Evolutionary conservation across 495 filamentous ascomycete species (phyloP).

Genomic region (Neurospora sp.): DNA sequence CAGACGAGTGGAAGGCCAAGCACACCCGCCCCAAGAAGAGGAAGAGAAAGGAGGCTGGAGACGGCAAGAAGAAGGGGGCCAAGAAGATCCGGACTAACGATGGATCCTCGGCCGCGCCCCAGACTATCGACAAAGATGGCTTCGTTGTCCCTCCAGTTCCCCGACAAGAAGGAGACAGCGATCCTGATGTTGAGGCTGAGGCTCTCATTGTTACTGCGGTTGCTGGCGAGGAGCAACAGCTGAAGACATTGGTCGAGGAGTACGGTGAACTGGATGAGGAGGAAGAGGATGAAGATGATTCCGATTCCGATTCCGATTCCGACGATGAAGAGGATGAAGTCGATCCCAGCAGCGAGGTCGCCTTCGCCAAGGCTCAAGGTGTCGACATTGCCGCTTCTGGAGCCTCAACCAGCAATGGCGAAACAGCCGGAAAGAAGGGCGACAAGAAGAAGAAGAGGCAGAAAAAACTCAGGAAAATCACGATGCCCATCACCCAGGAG

Average conservation of each 20-base stretch:
- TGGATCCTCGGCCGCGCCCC: slow-evolving; percentile 12
- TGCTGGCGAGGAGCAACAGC: slow-evolving; percentile 5
- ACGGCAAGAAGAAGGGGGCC: slow-evolving; percentile 17
- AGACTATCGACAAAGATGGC: slow-evolving; percentile 18
- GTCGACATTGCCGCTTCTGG: slow-evolving; percentile 10
- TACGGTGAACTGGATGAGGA: slow-evolving; percentile 23
- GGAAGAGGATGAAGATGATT: slow-evolving; percentile 23
- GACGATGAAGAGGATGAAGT: slow-evolving; percentile 1
- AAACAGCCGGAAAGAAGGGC: background rate
- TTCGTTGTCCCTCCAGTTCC: slow-evolving; percentile 17
- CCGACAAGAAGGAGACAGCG: slow-evolving; percentile 4
- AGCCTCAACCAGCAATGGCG: background rate
- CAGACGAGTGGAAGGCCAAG: slow-evolving; percentile 39
- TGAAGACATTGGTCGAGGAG: slow-evolving; percentile 22
- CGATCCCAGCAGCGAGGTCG: slow-evolving; percentile 23
- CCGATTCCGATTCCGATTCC: background rate
- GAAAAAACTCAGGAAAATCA: slow-evolving; percentile 9
- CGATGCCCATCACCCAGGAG: slow-evolving; percentile 29
- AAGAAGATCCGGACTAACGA: slow-evolving; percentile 10
- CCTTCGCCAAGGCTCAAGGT: slow-evolving; percentile 22
- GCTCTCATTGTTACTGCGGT: slow-evolving; percentile 7
- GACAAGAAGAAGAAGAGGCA: background rate
- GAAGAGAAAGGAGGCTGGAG: slow-evolving; percentile 20
- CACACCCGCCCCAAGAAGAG: slow-evolving; percentile 31
- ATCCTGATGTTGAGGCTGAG: slow-evolving; percentile 2